Evolutionary conservation across 2,329 filamentous ascomycete genomes (phyloP), one percentile per base, ranked within the genome.

Genomic region (Diaporthe ampelina): DNA sequence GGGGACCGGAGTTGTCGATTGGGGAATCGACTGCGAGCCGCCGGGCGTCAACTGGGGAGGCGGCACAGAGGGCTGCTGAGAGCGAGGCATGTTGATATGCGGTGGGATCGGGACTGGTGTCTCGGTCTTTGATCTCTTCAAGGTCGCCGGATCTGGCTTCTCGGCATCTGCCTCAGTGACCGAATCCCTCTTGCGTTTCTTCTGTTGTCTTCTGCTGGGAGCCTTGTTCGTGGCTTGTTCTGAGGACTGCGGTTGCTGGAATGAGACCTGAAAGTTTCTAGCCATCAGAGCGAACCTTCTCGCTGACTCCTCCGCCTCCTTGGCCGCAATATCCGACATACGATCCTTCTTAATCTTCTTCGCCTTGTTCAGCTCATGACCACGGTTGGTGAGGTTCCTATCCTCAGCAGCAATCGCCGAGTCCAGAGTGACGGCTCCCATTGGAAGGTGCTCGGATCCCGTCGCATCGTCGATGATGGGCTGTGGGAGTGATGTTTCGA

Each of bases 281-380:
- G 80, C 82, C 50, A 80, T 76, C 37, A 80, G 76, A 52, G 79
- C 65, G 73, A 84, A 80, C 74, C 78, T 79, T 76, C 81, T 81
- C 4, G 81, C 80, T 8, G 82, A 83, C 73, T 83, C 81, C 68
- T 84, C 82, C 21, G 90, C 91, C 79, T 92, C 91, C 76, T 92
- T 89, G 1, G 89, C 90, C 1, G 91, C 91, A 77, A 88, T 85
- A 77, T 90, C 90, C 17, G 89, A 90, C 77, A 91, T 83, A 8
- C 90, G 89, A 81, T 94, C 91, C 72, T 91, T 86, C 83, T 94
- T 94, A 15, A 93, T 84, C 80, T 93, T 94, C 83, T 94, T 95
- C 3, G 94, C 91, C 78, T 94, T 93, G 79, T 95, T 95, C 32
- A 95, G 86, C 79, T 94, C 93, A 91, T 95, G 94, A 11, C 93